Conservation (phyloP, 2,329 filamentous ascomycete genomes). For the Aspergillus amoenus region DNA sequence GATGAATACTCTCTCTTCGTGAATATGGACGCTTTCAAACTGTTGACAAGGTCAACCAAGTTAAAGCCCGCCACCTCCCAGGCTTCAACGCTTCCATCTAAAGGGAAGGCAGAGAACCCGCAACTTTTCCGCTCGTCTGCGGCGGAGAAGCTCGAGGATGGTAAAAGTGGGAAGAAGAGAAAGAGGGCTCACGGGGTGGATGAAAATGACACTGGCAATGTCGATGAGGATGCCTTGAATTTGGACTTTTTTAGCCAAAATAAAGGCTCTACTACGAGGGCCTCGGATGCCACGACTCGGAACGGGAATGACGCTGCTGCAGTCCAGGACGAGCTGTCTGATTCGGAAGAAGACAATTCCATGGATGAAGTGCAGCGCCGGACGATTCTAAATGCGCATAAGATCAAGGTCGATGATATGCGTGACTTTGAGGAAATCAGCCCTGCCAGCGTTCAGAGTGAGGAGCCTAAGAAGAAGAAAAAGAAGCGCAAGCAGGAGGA, state of each 20-base stretch:
- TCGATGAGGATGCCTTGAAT: constrained; percentile 25
- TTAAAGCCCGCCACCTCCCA: constrained; percentile 34
- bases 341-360: constrained; percentile 23
- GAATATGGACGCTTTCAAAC: constrained; percentile 47
- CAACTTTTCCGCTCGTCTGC: constrained; percentile 37
- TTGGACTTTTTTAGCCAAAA: constrained; percentile 39
- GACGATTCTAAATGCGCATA: constrained; percentile 73
- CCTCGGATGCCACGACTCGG: constrained; percentile 14
- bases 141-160: constrained; percentile 28
- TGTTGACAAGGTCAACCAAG: constrained; percentile 47
- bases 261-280: constrained; percentile 24
- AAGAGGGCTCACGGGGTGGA: constrained; percentile 31
- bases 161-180: constrained; percentile 32
- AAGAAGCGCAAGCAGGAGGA: constrained; percentile 53
- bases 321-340: constrained; percentile 24
- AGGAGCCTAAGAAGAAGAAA: constrained; percentile 52
- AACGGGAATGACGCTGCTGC: constrained; percentile 17
- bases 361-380: constrained; percentile 71
- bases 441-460: constrained; percentile 21
- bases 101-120: constrained; percentile 40
- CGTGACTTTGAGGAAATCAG: constrained; percentile 48
- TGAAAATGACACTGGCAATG: constrained; percentile 22
- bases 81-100: constrained; percentile 37
- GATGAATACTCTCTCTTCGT: constrained; percentile 4
- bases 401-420: constrained; percentile 80